phyloP scores from a whole-genome alignment of 352 stramenopile genomes.

The Phytophthora podocarpi region DNA sequence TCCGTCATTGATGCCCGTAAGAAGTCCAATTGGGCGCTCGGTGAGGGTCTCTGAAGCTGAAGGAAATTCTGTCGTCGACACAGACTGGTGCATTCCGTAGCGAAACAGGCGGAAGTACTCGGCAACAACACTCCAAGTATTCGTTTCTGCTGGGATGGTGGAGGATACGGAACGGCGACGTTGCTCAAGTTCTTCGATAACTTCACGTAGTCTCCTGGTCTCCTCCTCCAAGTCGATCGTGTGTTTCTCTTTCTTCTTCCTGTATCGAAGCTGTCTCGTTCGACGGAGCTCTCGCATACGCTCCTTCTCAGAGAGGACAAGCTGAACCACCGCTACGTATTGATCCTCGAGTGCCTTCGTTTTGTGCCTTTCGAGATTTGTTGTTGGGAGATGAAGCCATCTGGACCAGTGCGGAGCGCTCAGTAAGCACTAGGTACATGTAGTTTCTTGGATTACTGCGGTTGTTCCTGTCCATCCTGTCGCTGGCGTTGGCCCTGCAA shows the following conservation, averaged over 20 bases:
- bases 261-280: slow-evolving; percentile 13
- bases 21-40: slow-evolving; percentile 2
- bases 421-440: too few relatives aligned
- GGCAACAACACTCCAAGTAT: background rate
- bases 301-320: background rate
- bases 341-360: too few relatives aligned
- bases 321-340: too few relatives aligned
- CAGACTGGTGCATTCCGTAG: too few relatives aligned
- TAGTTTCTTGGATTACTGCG: too few relatives aligned
- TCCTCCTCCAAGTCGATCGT: background rate
- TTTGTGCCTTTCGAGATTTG: too few relatives aligned
- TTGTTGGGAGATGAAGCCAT: too few relatives aligned
- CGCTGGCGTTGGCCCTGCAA: too few relatives aligned
- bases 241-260: slow-evolving; percentile 15
- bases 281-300: slow-evolving; percentile 5
- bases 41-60: too few relatives aligned
- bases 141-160: background rate
- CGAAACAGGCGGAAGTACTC: slow-evolving; percentile 21
- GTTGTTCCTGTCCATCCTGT: too few relatives aligned
- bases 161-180: background rate
- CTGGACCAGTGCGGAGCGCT: too few relatives aligned
- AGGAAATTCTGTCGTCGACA: too few relatives aligned
- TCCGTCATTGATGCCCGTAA: background rate
- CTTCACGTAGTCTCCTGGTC: background rate
- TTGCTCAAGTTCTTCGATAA: slow-evolving; percentile 10